Percentiles rank a stretch among this genome's conserved stretches.
Evolutionary conservation across 805 yeast genomes (phyloP).

Genomic region (Kodamaea kakaduensis): DNA sequence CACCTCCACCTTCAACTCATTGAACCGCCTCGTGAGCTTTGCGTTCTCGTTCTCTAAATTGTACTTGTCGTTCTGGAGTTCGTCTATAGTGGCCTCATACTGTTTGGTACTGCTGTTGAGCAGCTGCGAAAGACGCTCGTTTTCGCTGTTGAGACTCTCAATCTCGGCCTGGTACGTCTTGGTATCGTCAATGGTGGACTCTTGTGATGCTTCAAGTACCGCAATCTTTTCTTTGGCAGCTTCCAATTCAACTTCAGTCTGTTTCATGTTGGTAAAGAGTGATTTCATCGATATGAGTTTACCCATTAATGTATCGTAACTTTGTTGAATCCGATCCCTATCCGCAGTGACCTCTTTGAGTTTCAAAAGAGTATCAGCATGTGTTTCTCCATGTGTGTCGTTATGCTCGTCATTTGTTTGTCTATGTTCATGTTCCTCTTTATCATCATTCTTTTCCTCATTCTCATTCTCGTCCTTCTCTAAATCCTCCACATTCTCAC

Average conservation of each 20-base stretch:
- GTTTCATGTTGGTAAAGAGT: slow-evolving; percentile 69
- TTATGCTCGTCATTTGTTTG: background rate
- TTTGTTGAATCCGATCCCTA: slow-evolving; percentile 52
- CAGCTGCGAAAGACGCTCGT: slow-evolving; percentile 45
- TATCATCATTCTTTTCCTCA: background rate
- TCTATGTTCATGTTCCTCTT: background rate
- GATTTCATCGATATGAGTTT: slow-evolving; percentile 70
- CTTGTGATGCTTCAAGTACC: slow-evolving; percentile 10
- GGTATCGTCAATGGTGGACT: background rate
- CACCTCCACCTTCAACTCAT: slow-evolving; percentile 38
- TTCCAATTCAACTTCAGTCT: slow-evolving; percentile 60
- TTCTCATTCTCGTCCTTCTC: slow-evolving; percentile 14
- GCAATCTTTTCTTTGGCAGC: slow-evolving; percentile 42
- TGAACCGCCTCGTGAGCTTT: slow-evolving; percentile 35
- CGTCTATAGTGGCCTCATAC: slow-evolving; percentile 30
- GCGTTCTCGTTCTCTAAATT: slow-evolving; percentile 36
- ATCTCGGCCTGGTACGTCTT: slow-evolving; percentile 18
- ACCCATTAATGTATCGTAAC: slow-evolving; percentile 58
- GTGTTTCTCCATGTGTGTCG: background rate
- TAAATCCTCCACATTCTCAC: background rate
- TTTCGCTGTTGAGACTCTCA: slow-evolving; percentile 47
- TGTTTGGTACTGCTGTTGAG: slow-evolving; percentile 37
- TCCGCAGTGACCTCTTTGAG: slow-evolving; percentile 28
- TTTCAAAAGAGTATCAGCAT: background rate
- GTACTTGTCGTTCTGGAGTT: slow-evolving; percentile 36